Evolutionary conservation across 176 grass and related monocot species (phyloP), one percentile per base, ranked within the genome.

Genomic region (Zea luxurians): DNA sequence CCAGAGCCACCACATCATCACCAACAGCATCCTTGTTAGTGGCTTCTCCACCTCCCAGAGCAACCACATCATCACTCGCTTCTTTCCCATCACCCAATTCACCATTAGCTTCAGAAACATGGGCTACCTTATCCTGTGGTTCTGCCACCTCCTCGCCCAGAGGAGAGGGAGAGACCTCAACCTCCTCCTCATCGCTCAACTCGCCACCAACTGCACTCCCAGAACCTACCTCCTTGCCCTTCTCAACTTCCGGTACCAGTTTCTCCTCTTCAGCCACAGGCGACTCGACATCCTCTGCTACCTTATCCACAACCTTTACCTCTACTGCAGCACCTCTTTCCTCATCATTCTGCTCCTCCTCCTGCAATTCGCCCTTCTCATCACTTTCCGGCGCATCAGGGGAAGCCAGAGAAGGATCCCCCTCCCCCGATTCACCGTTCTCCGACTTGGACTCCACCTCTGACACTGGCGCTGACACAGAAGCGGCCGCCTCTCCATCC

Each of bases 391-490:
- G 15, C 10, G 65, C 74, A 80, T 71, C 70, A 1, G 7, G 44
- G 76, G 50, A 20, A 54, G 13, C 43, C 45, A 37, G 17, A 79
- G 65, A 83, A 86, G 78, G 63, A 38, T 20, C 74, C 34, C 17
- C 65, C 15, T 76, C 60, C 21, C 10, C 78, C 42, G 80, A 90
- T 83, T 80, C 54, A 48, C 17, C 64, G 13, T 76, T 76, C 37
- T 73, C 48, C 34, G 37, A 37, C 27, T 71, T 54, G 8, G 48
- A 21, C 10, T 43, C 63, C 1, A 27, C 48, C 6, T 0, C 44
- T 8, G 4, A 1, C 0, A 7, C 35, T 10, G 16, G 13, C 36
- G 38, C 41, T 4, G 37, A 4, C 61, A 7, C 49, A 15, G 66
- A 79, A 37, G 27, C 18, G 4, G 70, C 64, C 8, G 17, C 60